Percentiles rank a stretch among this genome's conserved stretches.
Conservation (phyloP, 331 rosid genomes). For the Erythrophleum ivorense region DNA sequence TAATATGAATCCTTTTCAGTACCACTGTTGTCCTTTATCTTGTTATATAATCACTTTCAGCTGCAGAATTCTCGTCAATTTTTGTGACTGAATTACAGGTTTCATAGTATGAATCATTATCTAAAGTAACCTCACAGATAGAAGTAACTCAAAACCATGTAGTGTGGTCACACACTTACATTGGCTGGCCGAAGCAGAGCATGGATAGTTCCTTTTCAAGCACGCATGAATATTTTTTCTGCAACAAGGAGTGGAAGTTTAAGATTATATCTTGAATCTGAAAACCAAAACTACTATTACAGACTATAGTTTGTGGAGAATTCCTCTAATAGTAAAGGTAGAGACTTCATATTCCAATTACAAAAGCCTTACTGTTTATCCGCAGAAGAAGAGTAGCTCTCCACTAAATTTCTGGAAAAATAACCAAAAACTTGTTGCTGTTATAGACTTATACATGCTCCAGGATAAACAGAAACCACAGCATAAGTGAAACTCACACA, state of each 20-base stretch:
- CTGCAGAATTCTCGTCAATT: conserved; percentile 12
- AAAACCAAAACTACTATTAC: conserved; percentile 18
- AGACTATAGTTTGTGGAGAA: conserved; percentile 31
- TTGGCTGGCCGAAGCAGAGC: conserved; percentile 45
- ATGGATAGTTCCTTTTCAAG: conserved; percentile 76
- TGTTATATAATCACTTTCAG: conserved; percentile 11
- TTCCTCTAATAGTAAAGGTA: conserved; percentile 3
- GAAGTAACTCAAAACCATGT: conserved; percentile 17
- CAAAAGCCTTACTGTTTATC: conserved; percentile 60
- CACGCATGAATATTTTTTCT: conserved; percentile 66
- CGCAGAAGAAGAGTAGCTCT: conserved; percentile 73
- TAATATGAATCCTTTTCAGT: neutral
- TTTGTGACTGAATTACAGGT: neutral
- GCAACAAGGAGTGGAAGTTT: conserved; percentile 37
- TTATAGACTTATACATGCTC: conserved; percentile 16
- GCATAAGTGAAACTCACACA: conserved; percentile 63
- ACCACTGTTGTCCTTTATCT: neutral
- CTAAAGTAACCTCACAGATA: conserved; percentile 12
- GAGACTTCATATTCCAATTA: conserved; percentile 33
- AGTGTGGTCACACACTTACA: conserved; percentile 50
- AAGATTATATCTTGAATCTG: conserved; percentile 30
- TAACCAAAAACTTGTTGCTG: conserved; percentile 22
- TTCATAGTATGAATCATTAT: neutral
- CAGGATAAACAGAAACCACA: conserved; percentile 7
- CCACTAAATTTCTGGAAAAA: conserved; percentile 79